These are phyloP conservation scores for Coix lacrymajobi DNA, from an alignment of 176 grass and related monocot genomes.

Conservation along the genomic window DNA sequence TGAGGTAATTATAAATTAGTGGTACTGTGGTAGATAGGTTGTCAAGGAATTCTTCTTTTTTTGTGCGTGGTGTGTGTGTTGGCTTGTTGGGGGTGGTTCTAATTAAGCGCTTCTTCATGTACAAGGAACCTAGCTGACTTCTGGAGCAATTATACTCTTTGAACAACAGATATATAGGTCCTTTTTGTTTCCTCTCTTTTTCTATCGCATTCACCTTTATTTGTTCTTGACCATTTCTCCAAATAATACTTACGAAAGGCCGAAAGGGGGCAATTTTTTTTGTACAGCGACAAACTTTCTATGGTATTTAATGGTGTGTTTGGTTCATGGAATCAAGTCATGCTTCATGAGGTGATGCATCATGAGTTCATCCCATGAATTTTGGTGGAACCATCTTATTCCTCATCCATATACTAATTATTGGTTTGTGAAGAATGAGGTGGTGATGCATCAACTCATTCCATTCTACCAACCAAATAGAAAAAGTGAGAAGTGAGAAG, in stretches of 20 bases:
- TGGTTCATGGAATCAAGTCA: no score
- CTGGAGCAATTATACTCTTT: conserved; percentile 25
- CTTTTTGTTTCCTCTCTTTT: background rate
- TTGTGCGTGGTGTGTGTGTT: background rate
- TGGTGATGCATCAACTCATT: no score
- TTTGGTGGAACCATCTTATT: no score
- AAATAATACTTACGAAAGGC: background rate
- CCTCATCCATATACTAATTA: no score
- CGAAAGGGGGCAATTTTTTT: no score
- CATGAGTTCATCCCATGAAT: no score
- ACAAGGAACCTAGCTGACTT: conserved; percentile 29
- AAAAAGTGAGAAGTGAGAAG: no score
- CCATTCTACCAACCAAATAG: no score
- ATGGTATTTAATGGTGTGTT: no score
- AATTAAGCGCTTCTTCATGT: conserved; percentile 22
- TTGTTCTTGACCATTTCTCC: background rate
- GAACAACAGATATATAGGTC: background rate
- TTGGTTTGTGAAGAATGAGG: no score
- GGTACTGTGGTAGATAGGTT: background rate
- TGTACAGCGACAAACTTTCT: no score
- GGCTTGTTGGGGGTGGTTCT: background rate
- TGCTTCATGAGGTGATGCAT: no score
- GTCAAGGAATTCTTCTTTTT: background rate
- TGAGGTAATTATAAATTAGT: background rate
- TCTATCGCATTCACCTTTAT: background rate